Percentiles rank a stretch among this genome's conserved stretches.
phyloP scores from a whole-genome alignment of 1,284 basidiomycete species.

The Lentinus polychrous region DNA sequence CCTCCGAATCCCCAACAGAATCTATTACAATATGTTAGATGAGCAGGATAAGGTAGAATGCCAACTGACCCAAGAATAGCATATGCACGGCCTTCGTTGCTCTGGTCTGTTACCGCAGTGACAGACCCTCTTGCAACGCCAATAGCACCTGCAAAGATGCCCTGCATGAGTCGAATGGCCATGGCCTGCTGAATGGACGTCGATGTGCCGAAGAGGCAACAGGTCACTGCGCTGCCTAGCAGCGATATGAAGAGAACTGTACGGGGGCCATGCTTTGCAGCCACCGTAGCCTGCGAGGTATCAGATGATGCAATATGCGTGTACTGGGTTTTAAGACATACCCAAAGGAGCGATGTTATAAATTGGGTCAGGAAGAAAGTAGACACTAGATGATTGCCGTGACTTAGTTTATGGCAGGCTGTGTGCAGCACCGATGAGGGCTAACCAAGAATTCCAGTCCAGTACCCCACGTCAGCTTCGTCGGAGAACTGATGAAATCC shows the following conservation, averaged over 20 bases:
- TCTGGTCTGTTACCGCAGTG: constrained; percentile 81
- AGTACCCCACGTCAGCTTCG: constrained; percentile 77
- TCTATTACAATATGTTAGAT: constrained; percentile 12
- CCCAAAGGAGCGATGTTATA: constrained; percentile 88
- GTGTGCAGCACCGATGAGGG: neutral
- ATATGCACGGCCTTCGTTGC: constrained; percentile 91
- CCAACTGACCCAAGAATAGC: constrained; percentile 75
- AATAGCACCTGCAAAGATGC: constrained; percentile 91
- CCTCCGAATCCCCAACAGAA: constrained; percentile 97
- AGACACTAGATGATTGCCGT: constrained; percentile 42
- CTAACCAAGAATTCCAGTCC: constrained; percentile 76
- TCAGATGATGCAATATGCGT: constrained; percentile 13
- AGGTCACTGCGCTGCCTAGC: constrained; percentile 76
- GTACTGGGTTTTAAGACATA: constrained; percentile 23
- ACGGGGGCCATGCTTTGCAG: constrained; percentile 85
- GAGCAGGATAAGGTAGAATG: neutral
- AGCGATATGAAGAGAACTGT: constrained; percentile 83
- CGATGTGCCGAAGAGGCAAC: constrained; percentile 81
- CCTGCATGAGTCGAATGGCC: constrained; percentile 85
- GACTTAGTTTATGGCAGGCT: neutral
- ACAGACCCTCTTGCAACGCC: constrained; percentile 90
- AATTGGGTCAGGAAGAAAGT: constrained; percentile 85
- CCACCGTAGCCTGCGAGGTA: constrained; percentile 72
- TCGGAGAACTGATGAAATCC: constrained; percentile 60
- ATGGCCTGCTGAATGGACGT: constrained; percentile 80